Base-by-base conservation (phyloP, 2,329 filamentous ascomycete genomes). In the Fusarium temperatum region DNA sequence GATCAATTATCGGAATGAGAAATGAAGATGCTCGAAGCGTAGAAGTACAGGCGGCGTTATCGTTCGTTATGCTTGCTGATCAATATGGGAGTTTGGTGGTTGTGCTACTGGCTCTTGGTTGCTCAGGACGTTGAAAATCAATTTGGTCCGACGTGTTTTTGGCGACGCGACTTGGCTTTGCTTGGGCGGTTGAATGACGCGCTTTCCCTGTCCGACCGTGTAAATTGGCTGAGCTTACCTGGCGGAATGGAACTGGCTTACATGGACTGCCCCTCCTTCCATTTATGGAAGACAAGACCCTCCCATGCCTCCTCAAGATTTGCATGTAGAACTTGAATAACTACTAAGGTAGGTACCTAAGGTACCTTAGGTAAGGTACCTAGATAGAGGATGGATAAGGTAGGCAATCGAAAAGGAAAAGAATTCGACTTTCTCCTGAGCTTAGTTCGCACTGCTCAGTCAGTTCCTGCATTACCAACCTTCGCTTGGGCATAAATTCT, bases 121-220 rank as follows among this genome's bases (percentile, higher is more conserved):
- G 64, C 59, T 54, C 44, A 58, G 54, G 54, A 57, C 54, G 63
- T 68, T 61, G 71, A 71, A 75, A 68, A 77, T 74, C 74, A 77
- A 73, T 77, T 77, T 70, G 64, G 50, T 17, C 48, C 60, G 70
- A 63, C 77, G 77, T 73, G 77, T 79, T 80, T 80, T 78, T 73
- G 75, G 68, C 69, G 75, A 79, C 77, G 77, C 78, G 78, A 70
- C 72, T 71, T 68, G 39, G 28, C 53, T 42, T 56, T 28, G 38
- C 17, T 57, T 56, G 50, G 50, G 30, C 18, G 32, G n/a, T 36
- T 36, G 54, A 60, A 65, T 72, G 71, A 79, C 78, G 78, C 78
- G 72, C 72, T 72, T 65, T 61, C 63, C 48, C 18, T 26, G 30
- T n/a, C 26, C 35, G 13, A 26, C 32, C 69, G 71, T 53, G 63